Percentiles rank a stretch among this genome's conserved stretches.
phyloP scores from a whole-genome alignment of 2,329 filamentous ascomycete genomes.

The Raffaelea ambrosiae region DNA sequence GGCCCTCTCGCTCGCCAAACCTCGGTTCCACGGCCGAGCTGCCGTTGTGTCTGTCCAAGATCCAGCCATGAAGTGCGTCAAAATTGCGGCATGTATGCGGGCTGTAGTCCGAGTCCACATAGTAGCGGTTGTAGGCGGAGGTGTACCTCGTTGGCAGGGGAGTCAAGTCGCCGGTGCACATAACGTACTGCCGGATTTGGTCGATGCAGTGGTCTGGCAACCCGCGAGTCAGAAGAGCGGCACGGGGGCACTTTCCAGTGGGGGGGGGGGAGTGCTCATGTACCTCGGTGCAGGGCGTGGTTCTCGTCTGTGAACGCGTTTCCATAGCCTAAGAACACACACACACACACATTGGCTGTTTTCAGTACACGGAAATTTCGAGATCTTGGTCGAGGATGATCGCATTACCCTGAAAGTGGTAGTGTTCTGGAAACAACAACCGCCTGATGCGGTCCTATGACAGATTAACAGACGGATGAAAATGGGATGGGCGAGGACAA shows the following conservation, averaged over 20 bases:
- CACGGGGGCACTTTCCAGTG: neutral
- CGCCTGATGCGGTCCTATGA: neutral
- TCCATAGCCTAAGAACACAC: neutral
- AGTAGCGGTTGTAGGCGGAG: neutral
- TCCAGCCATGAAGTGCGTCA: neutral
- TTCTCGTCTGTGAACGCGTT: neutral
- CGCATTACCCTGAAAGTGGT: neutral
- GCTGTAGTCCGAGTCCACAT: neutral
- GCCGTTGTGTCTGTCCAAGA: neutral
- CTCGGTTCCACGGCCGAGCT: neutral
- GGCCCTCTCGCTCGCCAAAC: neutral
- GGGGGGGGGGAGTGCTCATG: neutral
- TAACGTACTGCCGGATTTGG: neutral
- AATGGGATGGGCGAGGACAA: neutral
- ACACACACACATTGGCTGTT: no score
- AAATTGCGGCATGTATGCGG: neutral
- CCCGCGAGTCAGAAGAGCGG: neutral
- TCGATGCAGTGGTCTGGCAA: neutral
- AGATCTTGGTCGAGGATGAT: neutral
- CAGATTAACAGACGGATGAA: neutral
- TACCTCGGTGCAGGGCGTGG: neutral
- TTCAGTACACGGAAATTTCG: neutral
- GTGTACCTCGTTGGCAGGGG: neutral
- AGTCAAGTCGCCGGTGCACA: neutral
- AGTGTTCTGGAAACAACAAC: neutral